Conservation (phyloP, 1,284 basidiomycete species). For the Cutaneotrichosporon cyanovorans region DNA sequence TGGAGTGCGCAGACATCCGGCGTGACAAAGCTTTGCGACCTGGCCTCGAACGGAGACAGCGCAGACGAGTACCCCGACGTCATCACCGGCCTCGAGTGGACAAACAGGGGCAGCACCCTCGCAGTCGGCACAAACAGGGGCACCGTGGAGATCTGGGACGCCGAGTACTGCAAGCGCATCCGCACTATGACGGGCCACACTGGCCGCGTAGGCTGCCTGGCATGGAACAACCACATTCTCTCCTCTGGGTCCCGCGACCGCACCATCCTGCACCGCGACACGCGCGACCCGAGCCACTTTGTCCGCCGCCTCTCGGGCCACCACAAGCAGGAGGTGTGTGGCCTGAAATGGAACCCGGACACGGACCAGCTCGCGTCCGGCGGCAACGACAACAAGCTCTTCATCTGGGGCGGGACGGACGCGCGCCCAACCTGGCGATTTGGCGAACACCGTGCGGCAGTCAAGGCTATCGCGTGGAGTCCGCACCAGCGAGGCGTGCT, state of each 20-base stretch:
- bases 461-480: constrained; percentile 97
- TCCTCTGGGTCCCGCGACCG: constrained; percentile 89
- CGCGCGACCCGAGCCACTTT: constrained; percentile 62
- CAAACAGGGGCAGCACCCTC: constrained; percentile 78
- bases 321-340: constrained; percentile 94
- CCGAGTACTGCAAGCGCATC: constrained; percentile 64
- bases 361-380: constrained; percentile 80
- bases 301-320: constrained; percentile 66
- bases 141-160: constrained; percentile 88
- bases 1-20: constrained; percentile 92
- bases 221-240: constrained; percentile 86
- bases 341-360: constrained; percentile 78
- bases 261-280: constrained; percentile 84
- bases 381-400: constrained; percentile 97
- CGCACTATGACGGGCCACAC: constrained; percentile 78
- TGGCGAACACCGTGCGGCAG: constrained; percentile 91
- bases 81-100: constrained; percentile 84
- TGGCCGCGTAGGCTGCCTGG: constrained; percentile 83
- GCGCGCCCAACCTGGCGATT: constrained; percentile 81
- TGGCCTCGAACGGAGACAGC: constrained; percentile 44
- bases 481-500: constrained; percentile 86
- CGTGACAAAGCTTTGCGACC: constrained; percentile 86
- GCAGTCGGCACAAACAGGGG: constrained; percentile 88
- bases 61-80: constrained; percentile 51
- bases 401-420: constrained; percentile 75